A percentile compares a stretch with the other conserved stretches of the same genome.
Evolutionary conservation across 495 filamentous ascomycete genomes (phyloP).

Genomic region (Emericellopsis terricola): DNA sequence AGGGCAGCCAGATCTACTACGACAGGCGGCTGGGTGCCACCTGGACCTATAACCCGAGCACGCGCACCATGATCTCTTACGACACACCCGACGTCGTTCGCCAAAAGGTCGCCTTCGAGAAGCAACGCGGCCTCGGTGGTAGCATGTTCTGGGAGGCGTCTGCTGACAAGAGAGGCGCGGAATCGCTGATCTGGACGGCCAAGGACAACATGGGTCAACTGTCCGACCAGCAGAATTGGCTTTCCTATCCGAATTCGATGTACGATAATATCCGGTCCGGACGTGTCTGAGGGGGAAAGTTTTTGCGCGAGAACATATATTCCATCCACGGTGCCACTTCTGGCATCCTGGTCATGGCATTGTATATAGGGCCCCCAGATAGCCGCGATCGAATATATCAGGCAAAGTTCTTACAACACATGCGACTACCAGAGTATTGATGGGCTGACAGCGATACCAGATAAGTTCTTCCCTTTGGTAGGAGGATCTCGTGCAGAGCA

Average conservation of each 20-base stretch:
- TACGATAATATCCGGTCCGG: constrained; percentile 19
- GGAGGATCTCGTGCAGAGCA: no score
- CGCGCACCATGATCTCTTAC: constrained; percentile 49
- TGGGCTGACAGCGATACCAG: no score
- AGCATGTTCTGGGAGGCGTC: constrained; percentile 89
- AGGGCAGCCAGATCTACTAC: constrained; percentile 25
- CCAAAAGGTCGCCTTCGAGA: constrained; percentile 49
- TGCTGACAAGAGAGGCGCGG: constrained; percentile 42
- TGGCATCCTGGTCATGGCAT: no score
- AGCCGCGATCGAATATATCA: no score
- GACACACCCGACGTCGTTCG: constrained; percentile 45
- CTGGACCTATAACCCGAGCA: constrained; percentile 47
- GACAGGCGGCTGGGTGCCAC: constrained; percentile 35
- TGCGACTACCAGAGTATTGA: no score
- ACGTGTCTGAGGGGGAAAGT: not conserved
- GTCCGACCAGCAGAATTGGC: constrained; percentile 15
- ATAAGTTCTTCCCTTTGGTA: no score
- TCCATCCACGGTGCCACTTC: no score
- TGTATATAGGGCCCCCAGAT: no score
- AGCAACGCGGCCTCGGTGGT: constrained; percentile 45
- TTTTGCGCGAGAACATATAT: no score
- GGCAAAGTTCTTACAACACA: no score
- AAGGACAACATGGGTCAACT: constrained; percentile 16
- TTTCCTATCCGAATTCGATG: constrained; percentile 21
- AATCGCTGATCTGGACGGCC: constrained; percentile 44